Base-by-base conservation (phyloP, 2,329 filamentous ascomycete genomes). In the Seiridium cupressi region DNA sequence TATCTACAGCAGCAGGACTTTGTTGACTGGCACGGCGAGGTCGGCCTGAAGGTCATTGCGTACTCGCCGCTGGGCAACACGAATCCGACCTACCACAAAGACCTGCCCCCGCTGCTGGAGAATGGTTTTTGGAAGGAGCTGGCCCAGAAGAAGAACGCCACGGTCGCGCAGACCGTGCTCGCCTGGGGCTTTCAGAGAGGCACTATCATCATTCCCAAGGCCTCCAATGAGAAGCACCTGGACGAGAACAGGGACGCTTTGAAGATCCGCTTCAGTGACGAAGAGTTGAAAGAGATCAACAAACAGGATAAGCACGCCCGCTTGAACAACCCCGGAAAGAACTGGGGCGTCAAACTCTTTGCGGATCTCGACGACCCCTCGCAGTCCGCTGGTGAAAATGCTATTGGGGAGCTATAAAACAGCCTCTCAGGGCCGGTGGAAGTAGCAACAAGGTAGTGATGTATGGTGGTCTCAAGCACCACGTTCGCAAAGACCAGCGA, bases 11-110 rank as follows among this genome's bases (percentile, higher is more conserved):
- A 83, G 68, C 75, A 78, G 55, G 75, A 78, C 31, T 79, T 83
- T 54, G 72, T 79, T 42, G 70, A 80, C 36, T 83, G 73, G 68
- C 77, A 78, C 65, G 69, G 72, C 57, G 69, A 76, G 26, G 74
- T 77, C 55, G 76, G 76, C 13, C 76, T 83, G 57, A 73, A 74
- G 49, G 74, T 78, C 44, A 75, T 76, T 49, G 75, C 77, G 2
- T 79, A 79, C 66, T 83, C 79, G 18, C 81, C 81, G 0, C 76
- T 83, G 35, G 87, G 85, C 57, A 78, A 81, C 59, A 74, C 77
- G 10, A 83, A 82, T 55, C 81, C 81, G 2, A 80, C 70, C 3
- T 81, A 83, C 64, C 56, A 70, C 57, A 69, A 67, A n/a, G 65
- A 61, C 6, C 53, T 72, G 32, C 57, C 67, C 1, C 61, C 72